phyloP scores from a whole-genome alignment of 2,329 filamentous ascomycete species.

The Nemania diffusa region DNA sequence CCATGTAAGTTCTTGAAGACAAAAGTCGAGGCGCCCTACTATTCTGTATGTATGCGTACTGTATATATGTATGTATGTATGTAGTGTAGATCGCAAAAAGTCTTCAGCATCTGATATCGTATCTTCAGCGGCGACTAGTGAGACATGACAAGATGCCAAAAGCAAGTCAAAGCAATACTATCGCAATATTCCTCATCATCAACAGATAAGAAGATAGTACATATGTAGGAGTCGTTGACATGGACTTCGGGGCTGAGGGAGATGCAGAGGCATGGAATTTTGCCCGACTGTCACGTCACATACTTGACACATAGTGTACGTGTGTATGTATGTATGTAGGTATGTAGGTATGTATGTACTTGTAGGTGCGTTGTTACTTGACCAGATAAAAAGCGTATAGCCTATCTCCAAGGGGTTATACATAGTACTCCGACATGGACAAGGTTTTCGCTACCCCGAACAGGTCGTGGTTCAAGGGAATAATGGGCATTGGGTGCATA shows the following conservation, averaged over 20 bases:
- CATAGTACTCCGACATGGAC: not conserved
- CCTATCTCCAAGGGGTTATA: not conserved
- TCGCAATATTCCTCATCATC: constrained; percentile 39
- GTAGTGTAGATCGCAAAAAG: constrained; percentile 17
- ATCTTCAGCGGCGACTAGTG: constrained; percentile 30
- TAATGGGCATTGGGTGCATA: not conserved
- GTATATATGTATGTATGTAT: no score
- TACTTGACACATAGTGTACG: not conserved
- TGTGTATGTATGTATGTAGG: no score
- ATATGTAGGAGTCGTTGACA: constrained; percentile 6
- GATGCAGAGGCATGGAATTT: not conserved
- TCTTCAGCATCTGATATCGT: constrained; percentile 10
- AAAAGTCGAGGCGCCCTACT: constrained; percentile 1
- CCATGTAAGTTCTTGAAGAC: constrained; percentile 13
- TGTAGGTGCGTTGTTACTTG: constrained; percentile 33
- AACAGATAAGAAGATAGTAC: not conserved
- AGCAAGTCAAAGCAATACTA: constrained; percentile 38
- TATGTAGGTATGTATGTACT: no score
- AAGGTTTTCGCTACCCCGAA: not conserved
- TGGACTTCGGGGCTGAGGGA: not conserved
- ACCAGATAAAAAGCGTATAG: not conserved
- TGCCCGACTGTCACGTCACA: constrained; percentile 34
- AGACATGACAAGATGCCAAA: constrained; percentile 38
- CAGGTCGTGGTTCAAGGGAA: not conserved
- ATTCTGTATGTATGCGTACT: not conserved